phyloP scores from a whole-genome alignment of 1,284 basidiomycete species.

The Papiliotrema fonsecae region DNA sequence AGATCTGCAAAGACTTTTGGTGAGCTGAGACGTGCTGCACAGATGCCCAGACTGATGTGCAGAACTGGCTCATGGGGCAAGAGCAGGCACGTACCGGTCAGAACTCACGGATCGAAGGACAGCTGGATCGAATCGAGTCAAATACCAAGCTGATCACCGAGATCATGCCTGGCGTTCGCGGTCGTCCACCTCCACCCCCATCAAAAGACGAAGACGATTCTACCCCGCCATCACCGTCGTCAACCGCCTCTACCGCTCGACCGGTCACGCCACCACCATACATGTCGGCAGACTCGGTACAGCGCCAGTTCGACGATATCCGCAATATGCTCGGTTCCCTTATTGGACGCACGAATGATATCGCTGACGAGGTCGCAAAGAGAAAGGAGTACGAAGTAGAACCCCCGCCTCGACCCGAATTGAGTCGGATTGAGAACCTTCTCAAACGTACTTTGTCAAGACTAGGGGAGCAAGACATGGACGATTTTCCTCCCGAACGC shows the following conservation, averaged over 20 bases:
- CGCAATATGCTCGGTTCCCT: slow-evolving; percentile 33
- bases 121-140: slow-evolving; percentile 45
- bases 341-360: slow-evolving; percentile 33
- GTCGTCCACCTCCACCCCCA: slow-evolving; percentile 36
- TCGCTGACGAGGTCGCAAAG: slow-evolving; percentile 24
- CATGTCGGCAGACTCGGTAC: slow-evolving; percentile 26
- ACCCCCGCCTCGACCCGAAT: slow-evolving; percentile 16
- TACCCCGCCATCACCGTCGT: slow-evolving; percentile 20
- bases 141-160: slow-evolving; percentile 33
- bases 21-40: slow-evolving; percentile 7
- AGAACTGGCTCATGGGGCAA: slow-evolving; percentile 42
- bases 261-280: slow-evolving; percentile 36
- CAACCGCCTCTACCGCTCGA: slow-evolving; percentile 29
- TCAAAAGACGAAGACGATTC: slow-evolving; percentile 25
- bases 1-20: slow-evolving; percentile 27
- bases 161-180: slow-evolving; percentile 12
- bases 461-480: slow-evolving; percentile 23
- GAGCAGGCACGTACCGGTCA: slow-evolving; percentile 37
- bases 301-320: slow-evolving; percentile 36
- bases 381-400: slow-evolving; percentile 19
- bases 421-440: slow-evolving; percentile 37
- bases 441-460: slow-evolving; percentile 31
- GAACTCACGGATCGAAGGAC: slow-evolving; percentile 26
- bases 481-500: slow-evolving; percentile 8
- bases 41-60: not conserved